These are phyloP conservation scores for Jaenimonas drosophilae DNA, from an alignment of 208 protist genomes.

Conservation along the genomic window DNA sequence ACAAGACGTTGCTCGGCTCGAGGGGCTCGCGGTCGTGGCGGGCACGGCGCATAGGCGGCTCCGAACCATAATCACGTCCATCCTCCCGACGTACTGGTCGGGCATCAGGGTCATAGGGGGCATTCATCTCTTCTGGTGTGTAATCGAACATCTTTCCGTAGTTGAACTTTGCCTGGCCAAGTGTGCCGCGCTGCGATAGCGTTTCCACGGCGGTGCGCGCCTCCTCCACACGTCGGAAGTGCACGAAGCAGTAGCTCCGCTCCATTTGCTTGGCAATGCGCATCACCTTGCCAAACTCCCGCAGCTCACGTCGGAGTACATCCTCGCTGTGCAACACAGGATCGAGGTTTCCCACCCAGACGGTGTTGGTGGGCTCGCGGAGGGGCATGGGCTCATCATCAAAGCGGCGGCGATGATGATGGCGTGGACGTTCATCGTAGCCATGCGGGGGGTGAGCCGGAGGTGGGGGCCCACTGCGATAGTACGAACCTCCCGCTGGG, in stretches of 20 bases:
- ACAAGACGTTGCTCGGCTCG: slow-evolving; percentile 76
- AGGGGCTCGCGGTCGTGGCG: slow-evolving; percentile 42
- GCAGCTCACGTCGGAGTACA: slow-evolving; percentile 39
- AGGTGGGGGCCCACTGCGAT: no score
- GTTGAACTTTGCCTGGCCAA: slow-evolving; percentile 60
- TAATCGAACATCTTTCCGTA: slow-evolving; percentile 86
- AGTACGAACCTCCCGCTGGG: no score
- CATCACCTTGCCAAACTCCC: slow-evolving; percentile 75
- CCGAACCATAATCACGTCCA: not conserved
- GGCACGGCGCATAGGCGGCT: slow-evolving; percentile 24
- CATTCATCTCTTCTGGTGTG: slow-evolving; percentile 50
- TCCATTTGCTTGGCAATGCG: slow-evolving; percentile 52
- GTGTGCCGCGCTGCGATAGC: slow-evolving; percentile 35
- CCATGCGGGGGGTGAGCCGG: not conserved
- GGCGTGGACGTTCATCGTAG: not conserved
- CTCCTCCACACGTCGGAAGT: slow-evolving; percentile 75
- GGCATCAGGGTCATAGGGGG: no score
- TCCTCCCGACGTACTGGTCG: no score
- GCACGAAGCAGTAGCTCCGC: slow-evolving; percentile 80
- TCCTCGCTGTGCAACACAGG: slow-evolving; percentile 30
- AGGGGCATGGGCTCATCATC: slow-evolving; percentile 14
- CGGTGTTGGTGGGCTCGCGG: slow-evolving; percentile 80
- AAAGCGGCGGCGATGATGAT: slow-evolving; percentile 3
- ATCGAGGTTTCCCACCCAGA: slow-evolving; percentile 82
- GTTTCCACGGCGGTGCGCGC: slow-evolving; percentile 55